Conservation (phyloP, 345 rosid genomes). For the Capsella bursapastoris region DNA sequence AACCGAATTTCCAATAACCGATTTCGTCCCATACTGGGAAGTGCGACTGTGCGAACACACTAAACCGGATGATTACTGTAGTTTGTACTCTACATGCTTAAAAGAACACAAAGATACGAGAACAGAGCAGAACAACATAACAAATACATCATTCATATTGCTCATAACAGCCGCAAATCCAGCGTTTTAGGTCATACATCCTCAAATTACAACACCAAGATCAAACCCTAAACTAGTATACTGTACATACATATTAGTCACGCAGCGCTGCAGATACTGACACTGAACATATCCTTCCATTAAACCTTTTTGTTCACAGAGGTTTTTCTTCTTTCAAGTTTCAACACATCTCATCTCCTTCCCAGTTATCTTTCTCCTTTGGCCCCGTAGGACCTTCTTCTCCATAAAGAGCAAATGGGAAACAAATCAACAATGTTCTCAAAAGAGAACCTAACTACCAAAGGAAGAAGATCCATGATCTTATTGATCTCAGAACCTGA, state of each 20-base stretch:
- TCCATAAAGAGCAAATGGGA: conserved; percentile 82
- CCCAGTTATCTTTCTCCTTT: conserved; percentile 90
- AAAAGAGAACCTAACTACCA: conserved; percentile 72
- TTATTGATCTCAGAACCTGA: conserved; percentile 75
- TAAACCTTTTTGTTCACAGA: neutral
- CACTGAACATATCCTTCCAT: conserved; percentile 7
- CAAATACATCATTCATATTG: conserved; percentile 3
- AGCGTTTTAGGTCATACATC: conserved; percentile 5
- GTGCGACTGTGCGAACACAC: neutral
- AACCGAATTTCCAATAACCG: conserved; percentile 2
- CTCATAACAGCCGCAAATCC: conserved; percentile 13
- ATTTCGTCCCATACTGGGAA: conserved; percentile 10
- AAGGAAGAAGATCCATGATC: conserved; percentile 69
- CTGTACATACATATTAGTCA: conserved; percentile 9
- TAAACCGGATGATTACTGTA: conserved; percentile 2
- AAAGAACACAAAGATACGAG: neutral
- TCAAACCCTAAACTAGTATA: conserved; percentile 15
- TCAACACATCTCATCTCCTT: conserved; percentile 72
- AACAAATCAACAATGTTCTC: conserved; percentile 79
- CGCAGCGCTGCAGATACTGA: conserved; percentile 14
- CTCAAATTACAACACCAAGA: conserved; percentile 19
- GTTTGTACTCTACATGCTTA: neutral
- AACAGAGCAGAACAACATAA: neutral
- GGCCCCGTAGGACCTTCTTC: conserved; percentile 99
- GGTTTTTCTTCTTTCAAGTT: conserved; percentile 21